Conservation (phyloP, 768 basidiomycete species). For the Russula brevipes region DNA sequence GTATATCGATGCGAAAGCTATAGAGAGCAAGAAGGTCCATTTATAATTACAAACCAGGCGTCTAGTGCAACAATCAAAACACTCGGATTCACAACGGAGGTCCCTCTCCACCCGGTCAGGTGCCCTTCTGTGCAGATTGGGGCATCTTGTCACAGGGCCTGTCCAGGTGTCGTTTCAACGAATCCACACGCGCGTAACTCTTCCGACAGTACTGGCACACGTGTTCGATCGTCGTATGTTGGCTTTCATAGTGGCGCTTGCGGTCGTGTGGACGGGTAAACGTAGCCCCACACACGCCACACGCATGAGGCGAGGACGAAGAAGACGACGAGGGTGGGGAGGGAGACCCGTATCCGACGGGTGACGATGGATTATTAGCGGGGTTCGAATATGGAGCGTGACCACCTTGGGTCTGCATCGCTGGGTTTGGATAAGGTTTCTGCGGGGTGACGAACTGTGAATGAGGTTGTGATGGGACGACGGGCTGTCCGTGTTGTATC, state of each 20-base stretch:
- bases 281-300: constrained; percentile 70
- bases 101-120: constrained; percentile 5
- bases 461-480: constrained; percentile 22
- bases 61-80: constrained; percentile 15
- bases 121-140: constrained; percentile 11
- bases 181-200: constrained; percentile 74
- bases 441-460: neutral
- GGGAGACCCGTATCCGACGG: constrained; percentile 27
- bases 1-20: constrained; percentile 7
- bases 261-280: constrained; percentile 79
- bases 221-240: constrained; percentile 62
- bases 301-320: constrained; percentile 60
- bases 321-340: constrained; percentile 30
- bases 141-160: constrained; percentile 64
- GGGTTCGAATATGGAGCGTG: constrained; percentile 23
- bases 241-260: constrained; percentile 75
- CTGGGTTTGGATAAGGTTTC: constrained; percentile 19
- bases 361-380: constrained; percentile 19
- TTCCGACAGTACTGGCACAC: constrained; percentile 70
- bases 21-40: constrained; percentile 9
- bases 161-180: constrained; percentile 76
- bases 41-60: constrained; percentile 7
- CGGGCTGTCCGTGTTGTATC: constrained; percentile 21
- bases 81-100: neutral
- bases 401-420: constrained; percentile 10